phyloP scores from a whole-genome alignment of 78 protist genomes.

The Dictyostelium discoideum region DNA sequence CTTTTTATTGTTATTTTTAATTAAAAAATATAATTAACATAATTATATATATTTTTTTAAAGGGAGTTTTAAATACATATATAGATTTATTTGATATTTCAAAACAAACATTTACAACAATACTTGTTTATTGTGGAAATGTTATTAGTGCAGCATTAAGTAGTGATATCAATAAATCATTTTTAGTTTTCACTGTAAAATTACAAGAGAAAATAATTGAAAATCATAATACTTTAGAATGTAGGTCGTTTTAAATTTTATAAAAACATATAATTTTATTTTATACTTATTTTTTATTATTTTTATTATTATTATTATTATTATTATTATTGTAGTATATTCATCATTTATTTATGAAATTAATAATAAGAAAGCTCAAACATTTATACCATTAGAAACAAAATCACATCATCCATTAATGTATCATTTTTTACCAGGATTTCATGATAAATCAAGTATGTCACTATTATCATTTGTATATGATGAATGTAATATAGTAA shows the following conservation, averaged over 20 bases:
- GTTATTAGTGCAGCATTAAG: conserved; percentile 37
- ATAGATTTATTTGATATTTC: conserved; percentile 50
- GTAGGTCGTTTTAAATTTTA: not conserved
- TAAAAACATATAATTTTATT: not conserved
- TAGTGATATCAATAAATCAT: conserved; percentile 40
- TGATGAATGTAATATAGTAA: conserved; percentile 44
- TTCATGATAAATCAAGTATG: conserved; percentile 6
- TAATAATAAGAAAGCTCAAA: conserved; percentile 1
- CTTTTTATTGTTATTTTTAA: too few relatives aligned
- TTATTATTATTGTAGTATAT: conserved; percentile 5
- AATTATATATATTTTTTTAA: not conserved
- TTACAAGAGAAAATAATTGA: conserved; percentile 48
- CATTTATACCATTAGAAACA: conserved; percentile 24
- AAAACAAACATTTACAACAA: conserved; percentile 3
- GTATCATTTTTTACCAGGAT: conserved; percentile 48
- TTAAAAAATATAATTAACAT: not conserved
- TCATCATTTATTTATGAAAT: conserved; percentile 67
- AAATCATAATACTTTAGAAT: conserved; percentile 12
- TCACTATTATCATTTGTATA: conserved; percentile 15
- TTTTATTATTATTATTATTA: not conserved
- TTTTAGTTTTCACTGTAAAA: conserved; percentile 58
- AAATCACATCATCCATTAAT: conserved; percentile 7
- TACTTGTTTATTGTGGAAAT: conserved; percentile 17
- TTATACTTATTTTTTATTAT: not conserved
- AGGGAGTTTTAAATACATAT: conserved; percentile 55